These are phyloP conservation scores for Collybia sordida DNA, from an alignment of 768 basidiomycete genomes.

Conservation along the genomic window DNA sequence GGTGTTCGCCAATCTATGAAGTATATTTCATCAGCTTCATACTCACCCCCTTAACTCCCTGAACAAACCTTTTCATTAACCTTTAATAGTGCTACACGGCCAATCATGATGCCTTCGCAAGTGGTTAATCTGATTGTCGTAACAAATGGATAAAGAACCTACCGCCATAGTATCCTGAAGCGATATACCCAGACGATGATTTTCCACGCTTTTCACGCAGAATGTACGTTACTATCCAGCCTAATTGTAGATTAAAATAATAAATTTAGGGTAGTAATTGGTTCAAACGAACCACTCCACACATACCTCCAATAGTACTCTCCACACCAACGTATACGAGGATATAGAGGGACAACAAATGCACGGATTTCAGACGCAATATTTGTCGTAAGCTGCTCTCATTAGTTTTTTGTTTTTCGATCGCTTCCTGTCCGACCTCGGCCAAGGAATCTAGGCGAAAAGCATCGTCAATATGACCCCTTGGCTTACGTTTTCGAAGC, in stretches of 20 bases:
- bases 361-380: conserved; percentile 49
- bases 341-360: conserved; percentile 61
- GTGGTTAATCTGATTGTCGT: not conserved
- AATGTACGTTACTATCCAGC: conserved; percentile 71
- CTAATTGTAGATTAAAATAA: conserved; percentile 28
- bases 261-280: no score
- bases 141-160: not conserved
- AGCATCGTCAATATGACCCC: no score
- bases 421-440: conserved; percentile 10
- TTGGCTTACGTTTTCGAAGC: no score
- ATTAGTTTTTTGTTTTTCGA: conserved; percentile 29
- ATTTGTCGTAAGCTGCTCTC: conserved; percentile 50
- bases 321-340: conserved; percentile 72
- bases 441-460: not conserved
- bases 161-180: conserved; percentile 24
- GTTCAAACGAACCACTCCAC: not conserved
- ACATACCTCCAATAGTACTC: conserved; percentile 52
- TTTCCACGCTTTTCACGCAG: conserved; percentile 32
- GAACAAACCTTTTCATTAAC: conserved; percentile 46
- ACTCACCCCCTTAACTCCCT: not conserved
- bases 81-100: conserved; percentile 56
- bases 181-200: conserved; percentile 27
- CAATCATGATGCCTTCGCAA: conserved; percentile 56
- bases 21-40: not conserved
- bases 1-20: conserved; percentile 56